A percentile compares a stretch with the other conserved stretches of the same genome.
phyloP scores from a whole-genome alignment of 345 rosid species.

The Hibiscus tridactylites region DNA sequence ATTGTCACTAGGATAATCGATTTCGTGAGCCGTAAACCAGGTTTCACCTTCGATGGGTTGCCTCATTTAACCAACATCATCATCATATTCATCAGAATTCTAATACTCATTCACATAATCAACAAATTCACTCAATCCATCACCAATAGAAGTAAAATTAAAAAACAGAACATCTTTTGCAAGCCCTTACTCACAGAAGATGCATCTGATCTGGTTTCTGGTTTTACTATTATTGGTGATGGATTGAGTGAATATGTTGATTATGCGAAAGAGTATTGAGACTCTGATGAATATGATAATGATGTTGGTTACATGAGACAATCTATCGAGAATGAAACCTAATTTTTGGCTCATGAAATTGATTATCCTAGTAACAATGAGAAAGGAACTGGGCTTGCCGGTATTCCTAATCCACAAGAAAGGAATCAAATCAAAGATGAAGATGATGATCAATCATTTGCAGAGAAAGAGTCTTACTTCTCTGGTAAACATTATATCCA shows the following conservation, averaged over 20 bases:
- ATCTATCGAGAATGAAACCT: conserved; percentile 92
- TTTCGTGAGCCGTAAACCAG: no score
- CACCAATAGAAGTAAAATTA: no score
- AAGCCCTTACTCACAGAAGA: conserved; percentile 37
- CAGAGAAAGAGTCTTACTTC: conserved; percentile 88
- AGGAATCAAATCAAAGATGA: conserved; percentile 70
- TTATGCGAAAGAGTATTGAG: conserved; percentile 92
- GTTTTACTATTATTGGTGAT: conserved; percentile 96
- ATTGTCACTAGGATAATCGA: no score
- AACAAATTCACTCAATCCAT: no score
- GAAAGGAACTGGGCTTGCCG: conserved; percentile 69
- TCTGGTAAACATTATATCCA: conserved; percentile 81
- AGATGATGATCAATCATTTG: conserved; percentile 83
- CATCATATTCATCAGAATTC: no score
- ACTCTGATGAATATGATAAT: conserved; percentile 95
- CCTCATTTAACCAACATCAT: no score
- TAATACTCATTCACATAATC: no score
- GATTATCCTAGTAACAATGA: conserved; percentile 99
- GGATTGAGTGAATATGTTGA: conserved; percentile 90
- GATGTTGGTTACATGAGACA: conserved; percentile 97
- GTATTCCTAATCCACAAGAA: conserved; percentile 68
- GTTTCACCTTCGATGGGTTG: no score
- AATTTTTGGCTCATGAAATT: conserved; percentile 98
- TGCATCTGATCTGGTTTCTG: conserved; percentile 92
- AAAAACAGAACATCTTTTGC: no score